Percentiles rank a stretch among this genome's conserved stretches.
These are phyloP conservation scores for Isabelozyma pseudorhagii DNA, from an alignment of 805 yeast genomes.

Conservation along the genomic window DNA sequence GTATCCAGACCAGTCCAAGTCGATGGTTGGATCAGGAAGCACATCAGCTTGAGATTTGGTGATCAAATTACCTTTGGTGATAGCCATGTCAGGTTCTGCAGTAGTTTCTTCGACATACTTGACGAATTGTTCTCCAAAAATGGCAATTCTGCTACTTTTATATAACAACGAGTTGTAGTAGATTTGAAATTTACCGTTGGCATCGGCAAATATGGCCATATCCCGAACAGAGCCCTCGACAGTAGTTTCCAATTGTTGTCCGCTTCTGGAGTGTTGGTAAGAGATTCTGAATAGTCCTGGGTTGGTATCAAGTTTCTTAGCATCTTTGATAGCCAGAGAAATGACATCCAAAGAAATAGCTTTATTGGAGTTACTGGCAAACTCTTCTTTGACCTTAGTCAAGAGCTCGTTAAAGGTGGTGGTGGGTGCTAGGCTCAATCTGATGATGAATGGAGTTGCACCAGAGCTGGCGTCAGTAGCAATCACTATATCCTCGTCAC, in stretches of 20 bases:
- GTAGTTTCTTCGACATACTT: conserved; percentile 44
- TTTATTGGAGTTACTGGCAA: conserved; percentile 28
- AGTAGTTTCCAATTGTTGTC: conserved; percentile 43
- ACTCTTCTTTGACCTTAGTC: conserved; percentile 41
- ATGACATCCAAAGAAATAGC: conserved; percentile 52
- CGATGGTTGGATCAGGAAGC: conserved; percentile 84
- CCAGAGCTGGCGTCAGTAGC: conserved; percentile 53
- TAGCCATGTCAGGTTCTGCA: conserved; percentile 32
- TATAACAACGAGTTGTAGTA: conserved; percentile 77
- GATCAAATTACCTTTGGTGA: conserved; percentile 64
- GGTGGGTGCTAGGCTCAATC: conserved; percentile 58
- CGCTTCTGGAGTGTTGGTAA: conserved; percentile 44
- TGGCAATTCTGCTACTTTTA: conserved; percentile 62
- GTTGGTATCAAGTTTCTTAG: conserved; percentile 49
- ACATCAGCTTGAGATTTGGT: conserved; percentile 59
- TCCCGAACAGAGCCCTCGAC: conserved; percentile 61
- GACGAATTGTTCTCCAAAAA: conserved; percentile 69
- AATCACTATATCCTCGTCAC: conserved; percentile 90
- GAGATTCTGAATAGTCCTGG: conserved; percentile 66
- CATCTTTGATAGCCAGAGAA: conserved; percentile 46
- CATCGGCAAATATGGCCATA: conserved; percentile 48
- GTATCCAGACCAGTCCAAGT: conserved; percentile 86
- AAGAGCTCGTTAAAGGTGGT: conserved; percentile 54
- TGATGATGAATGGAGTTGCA: conserved; percentile 52
- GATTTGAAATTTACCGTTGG: conserved; percentile 36